Evolutionary conservation across 768 basidiomycete species (phyloP).

Genomic region (Tylopilus sp.): DNA sequence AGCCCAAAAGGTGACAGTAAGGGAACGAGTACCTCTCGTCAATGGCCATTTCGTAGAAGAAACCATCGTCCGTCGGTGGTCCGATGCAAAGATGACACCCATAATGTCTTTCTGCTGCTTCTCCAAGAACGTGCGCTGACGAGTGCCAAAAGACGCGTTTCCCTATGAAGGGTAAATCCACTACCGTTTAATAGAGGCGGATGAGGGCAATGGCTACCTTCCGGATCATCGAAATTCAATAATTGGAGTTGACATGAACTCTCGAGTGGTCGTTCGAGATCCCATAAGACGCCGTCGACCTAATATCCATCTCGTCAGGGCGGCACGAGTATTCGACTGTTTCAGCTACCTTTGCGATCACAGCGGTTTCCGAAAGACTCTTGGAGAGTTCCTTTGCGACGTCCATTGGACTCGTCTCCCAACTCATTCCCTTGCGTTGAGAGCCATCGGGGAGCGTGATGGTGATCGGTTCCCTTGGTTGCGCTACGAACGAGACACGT

Average conservation of each 20-base stretch:
- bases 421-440: constrained; percentile 78
- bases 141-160: constrained; percentile 99
- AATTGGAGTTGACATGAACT: constrained; percentile 74
- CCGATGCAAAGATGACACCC: constrained; percentile 97
- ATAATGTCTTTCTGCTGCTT: constrained; percentile 93
- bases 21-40: constrained; percentile 54
- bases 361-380: constrained; percentile 80
- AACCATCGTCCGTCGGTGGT: constrained; percentile 95
- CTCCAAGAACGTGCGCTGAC: constrained; percentile 96
- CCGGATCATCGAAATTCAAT: constrained; percentile 89
- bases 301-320: neutral
- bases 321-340: too few relatives aligned
- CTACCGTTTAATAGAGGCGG: neutral
- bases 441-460: constrained; percentile 88
- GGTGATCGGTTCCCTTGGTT: constrained; percentile 79
- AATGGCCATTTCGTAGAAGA: constrained; percentile 99
- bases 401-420: constrained; percentile 93
- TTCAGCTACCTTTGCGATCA: constrained; percentile 80
- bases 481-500: constrained; percentile 35
- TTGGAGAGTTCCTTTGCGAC: constrained; percentile 86
- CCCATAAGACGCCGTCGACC: constrained; percentile 90
- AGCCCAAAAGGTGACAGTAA: neutral
- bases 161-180: constrained; percentile 39
- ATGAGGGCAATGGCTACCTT: constrained; percentile 42
- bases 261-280: constrained; percentile 94